Evolutionary conservation across 2,329 filamentous ascomycete species (phyloP), one percentile per base, ranked within the genome.

Genomic region (Dactylonectria estremocensis): DNA sequence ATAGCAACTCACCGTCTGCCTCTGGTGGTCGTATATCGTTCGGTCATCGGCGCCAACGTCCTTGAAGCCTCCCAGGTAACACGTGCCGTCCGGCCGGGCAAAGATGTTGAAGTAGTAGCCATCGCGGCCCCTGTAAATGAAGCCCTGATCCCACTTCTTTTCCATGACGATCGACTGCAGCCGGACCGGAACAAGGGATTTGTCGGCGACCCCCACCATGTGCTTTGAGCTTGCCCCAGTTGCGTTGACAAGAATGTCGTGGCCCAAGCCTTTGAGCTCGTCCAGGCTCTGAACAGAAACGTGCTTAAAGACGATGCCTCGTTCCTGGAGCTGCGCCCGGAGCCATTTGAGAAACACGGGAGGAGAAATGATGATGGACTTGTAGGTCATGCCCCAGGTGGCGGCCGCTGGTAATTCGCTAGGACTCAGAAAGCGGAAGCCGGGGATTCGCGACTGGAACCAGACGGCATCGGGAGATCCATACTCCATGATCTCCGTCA

Each of bases 81-180:
- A 40, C 6, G 57, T 66, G 2, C 63, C 57, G 20, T 66, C 63
- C 6, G 43, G 63, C 10, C 63, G 45, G 5, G 33, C 50, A 35
- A 66, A 66, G 9, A 52, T 52, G 14, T 49, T 66, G 5, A 52
- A 66, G 24, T 66, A 66, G 31, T 56, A 66, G 6, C 63, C 63
- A 20, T 61, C 45, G 18, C n/a, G 58, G 13, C 63, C 63, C 10
- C 63, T 56, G 3, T 52, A 52, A 50, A 66, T 66, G 35, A 61
- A 61, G n/a, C 50, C 50, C 22, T 61, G 7, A 20, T 57, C 49
- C n/a, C 20, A 61, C 2, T 54, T 35, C 10, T 54, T 43, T n/a
- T 61, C 31, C n/a, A 56, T 43, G 18, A 66, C 50, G 13, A 66
- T 22, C 2, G 50, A 66, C 31, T 66, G 63, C 7, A 61, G 31